Percentiles rank a stretch among this genome's conserved stretches.
phyloP scores from a whole-genome alignment of 441 rosid genomes.

The Pelargonium australe region DNA sequence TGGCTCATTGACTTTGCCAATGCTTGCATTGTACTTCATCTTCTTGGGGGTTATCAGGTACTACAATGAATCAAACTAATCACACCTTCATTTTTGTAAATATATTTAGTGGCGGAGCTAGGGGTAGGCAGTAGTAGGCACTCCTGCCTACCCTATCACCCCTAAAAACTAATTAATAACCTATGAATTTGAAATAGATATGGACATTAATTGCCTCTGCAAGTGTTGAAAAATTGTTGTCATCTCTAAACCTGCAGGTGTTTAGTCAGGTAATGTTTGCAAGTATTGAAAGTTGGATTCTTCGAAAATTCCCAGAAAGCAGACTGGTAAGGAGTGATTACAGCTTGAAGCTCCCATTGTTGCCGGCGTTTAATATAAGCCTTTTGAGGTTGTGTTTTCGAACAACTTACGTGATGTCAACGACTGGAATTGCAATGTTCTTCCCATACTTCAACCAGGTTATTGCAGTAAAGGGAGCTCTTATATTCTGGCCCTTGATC shows the following conservation, averaged over 20 bases:
- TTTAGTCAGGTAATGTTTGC: slow-evolving; percentile 40
- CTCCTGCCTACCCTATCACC: too few species aligned
- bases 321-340: slow-evolving; percentile 19
- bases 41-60: slow-evolving; percentile 19
- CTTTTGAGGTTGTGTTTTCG: slow-evolving; percentile 35
- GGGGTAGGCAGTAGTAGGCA: too few species aligned
- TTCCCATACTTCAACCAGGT: slow-evolving; percentile 61
- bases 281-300: slow-evolving; percentile 32
- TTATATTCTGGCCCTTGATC: slow-evolving; percentile 41
- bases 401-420: slow-evolving; percentile 26
- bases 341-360: slow-evolving; percentile 24
- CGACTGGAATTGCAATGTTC: slow-evolving; percentile 27
- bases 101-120: too few species aligned
- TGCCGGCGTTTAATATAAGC: slow-evolving; percentile 25
- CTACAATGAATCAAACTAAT: too few species aligned
- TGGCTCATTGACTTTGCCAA: slow-evolving; percentile 2
- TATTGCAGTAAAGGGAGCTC: slow-evolving; percentile 38
- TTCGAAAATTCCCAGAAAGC: slow-evolving; percentile 24
- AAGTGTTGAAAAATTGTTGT: too few species aligned
- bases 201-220: too few species aligned
- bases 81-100: too few species aligned
- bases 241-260: background rate
- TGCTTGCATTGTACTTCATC: slow-evolving; percentile 3
- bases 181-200: too few species aligned
- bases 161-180: too few species aligned